Base-by-base conservation (phyloP, 768 basidiomycete species). In the Rhizopogon rudus region DNA sequence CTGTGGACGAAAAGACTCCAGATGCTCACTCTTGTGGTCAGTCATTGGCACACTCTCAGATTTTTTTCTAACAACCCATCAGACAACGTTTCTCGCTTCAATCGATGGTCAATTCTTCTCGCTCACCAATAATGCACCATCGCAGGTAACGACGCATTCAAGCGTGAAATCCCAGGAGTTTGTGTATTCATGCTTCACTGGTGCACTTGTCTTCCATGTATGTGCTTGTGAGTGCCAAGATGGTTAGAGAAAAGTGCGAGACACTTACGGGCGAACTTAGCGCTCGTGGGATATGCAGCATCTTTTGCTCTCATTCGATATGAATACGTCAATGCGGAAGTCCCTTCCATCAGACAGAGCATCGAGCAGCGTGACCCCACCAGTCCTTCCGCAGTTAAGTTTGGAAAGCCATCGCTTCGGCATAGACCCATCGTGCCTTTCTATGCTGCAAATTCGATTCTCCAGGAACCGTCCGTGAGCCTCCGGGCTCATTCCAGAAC, bases 141-240 rank as follows among this genome's bases (percentile, higher is more conserved):
- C 64, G 5, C 57, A 62, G 6, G 59, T 63, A 3, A 61, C 59
- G 12, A 1, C 37, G 13, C 13, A 60, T 22, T 2, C 60, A 5
- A 43, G 57, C 42, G 22, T 28, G 0, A n/a, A 51, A 1, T 33
- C 59, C 16, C 64, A 62, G 37, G 60, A 70, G 25, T 29, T 70
- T 14, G 51, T 71, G 22, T 68, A 70, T 56, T 35, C 61, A 12
- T 66, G 64, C 51, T 65, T 70, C 44, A 42, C 66, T 6, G 70
- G 70, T 5, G 68, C 70, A 22, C 50, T 70, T 41, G 48, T 71
- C 35, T 66, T 70, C 45, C 68, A 71, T 28, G 46, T 71, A 8
- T 68, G 60, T 58, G 63, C 68, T 51, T 5, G 68, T 68, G 40
- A 22, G 68, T 61, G 14, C 35, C 25, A 13, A 16, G 14, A 22